phyloP scores from a whole-genome alignment of 2,329 filamentous ascomycete species.

The Ceratocystiopsis sp. region DNA sequence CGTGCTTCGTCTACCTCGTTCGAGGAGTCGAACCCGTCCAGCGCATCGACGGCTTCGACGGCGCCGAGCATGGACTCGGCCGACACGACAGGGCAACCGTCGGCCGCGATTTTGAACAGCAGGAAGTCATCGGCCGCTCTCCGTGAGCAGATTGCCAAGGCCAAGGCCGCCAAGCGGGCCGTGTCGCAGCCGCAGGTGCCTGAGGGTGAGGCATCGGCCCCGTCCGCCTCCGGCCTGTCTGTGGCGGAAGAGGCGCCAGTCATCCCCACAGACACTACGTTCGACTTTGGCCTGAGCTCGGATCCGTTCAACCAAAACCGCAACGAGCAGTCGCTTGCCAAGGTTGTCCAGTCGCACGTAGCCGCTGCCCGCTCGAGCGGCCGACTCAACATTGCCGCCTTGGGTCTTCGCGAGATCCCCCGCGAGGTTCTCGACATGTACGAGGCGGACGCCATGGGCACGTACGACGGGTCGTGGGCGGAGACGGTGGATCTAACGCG shows the following conservation, averaged over 20 bases:
- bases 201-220: too few relatives aligned
- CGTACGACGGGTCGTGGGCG: slow-evolving; percentile 58
- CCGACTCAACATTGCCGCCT: slow-evolving; percentile 71
- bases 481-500: slow-evolving; percentile 77
- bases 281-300: slow-evolving; percentile 39
- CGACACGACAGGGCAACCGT: slow-evolving; percentile 9
- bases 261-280: slow-evolving; percentile 29
- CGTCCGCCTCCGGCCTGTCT: too few relatives aligned
- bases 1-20: slow-evolving; percentile 21
- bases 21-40: slow-evolving; percentile 19
- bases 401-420: slow-evolving; percentile 66
- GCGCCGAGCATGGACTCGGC: slow-evolving; percentile 19
- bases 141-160: slow-evolving; percentile 82
- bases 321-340: slow-evolving; percentile 41
- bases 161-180: slow-evolving; percentile 62
- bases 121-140: slow-evolving; percentile 63
- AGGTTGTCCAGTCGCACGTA: slow-evolving; percentile 57
- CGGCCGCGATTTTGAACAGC: slow-evolving; percentile 11
- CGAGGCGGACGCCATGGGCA: slow-evolving; percentile 51
- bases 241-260: slow-evolving; percentile 18
- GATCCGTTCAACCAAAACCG: slow-evolving; percentile 57
- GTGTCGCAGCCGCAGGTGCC: slow-evolving; percentile 12
- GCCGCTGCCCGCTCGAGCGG: slow-evolving; percentile 59
- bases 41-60: slow-evolving; percentile 21
- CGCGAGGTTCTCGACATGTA: slow-evolving; percentile 82